Base-by-base conservation (phyloP, 2,329 filamentous ascomycete genomes). In the Penicillium sp. region DNA sequence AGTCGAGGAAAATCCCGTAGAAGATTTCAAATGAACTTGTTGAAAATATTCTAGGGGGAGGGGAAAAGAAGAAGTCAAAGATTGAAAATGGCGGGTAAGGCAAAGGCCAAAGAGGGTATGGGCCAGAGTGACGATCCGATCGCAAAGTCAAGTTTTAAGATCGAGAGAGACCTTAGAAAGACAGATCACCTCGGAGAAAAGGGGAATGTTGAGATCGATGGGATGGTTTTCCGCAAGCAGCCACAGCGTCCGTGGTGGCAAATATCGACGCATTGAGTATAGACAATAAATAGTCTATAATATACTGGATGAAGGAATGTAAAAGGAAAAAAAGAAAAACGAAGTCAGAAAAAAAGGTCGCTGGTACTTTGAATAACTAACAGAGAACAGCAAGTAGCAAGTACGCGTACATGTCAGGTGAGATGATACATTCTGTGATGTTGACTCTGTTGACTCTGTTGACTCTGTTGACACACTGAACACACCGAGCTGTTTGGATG, bases 221-320 rank as follows among this genome's bases (percentile, higher is more conserved):
- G 45, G 42, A 46, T 37, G 49, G 50, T 50, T 4, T 59, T 63
- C 63, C 63, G 63, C 62, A 64, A 63, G 56, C 63, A 65, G 63
- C 61, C 55, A 54, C 38, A 50, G 21, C 23, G 38, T 50, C 49
- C 49, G 49, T 46, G 55, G 51, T 65, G 62, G 62, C 62, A 50
- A 65, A 64, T 48, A 41, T 58, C 23, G 52, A 53, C 52, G 59
- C 55, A 56, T 61, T 49, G 54, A 58, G 58, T 42, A 34, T 35
- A 44, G 7, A 49, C 42, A 53, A 46, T 45, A 48, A 48, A 52
- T 34, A 55, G 25, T 46, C 31, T 48, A 51, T 31, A 52, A 50
- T 29, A 50, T 41, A 25, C 6, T 29, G n/a, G 41, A 47, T 39
- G 16, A 15, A 29, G 32, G 31, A 32, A 38, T n/a, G 21, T 34